A percentile compares a stretch with the other conserved stretches of the same genome.
phyloP scores from a whole-genome alignment of 2,329 filamentous ascomycete species.

The Fusarium stilboides region DNA sequence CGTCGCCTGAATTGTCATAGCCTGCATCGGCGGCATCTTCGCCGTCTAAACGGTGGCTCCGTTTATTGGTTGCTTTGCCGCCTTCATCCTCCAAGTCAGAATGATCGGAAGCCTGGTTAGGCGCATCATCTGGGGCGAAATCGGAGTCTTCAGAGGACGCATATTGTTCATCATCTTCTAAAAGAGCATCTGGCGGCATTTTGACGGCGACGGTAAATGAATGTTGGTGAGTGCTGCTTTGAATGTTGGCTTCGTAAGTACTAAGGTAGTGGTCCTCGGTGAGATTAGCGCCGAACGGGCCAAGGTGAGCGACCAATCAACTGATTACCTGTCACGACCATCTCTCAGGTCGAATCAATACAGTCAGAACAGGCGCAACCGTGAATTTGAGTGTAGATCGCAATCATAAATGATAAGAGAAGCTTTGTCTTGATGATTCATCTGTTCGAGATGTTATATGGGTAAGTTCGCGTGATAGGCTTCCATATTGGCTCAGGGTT shows the following conservation, averaged over 20 bases:
- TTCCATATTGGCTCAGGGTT: no score
- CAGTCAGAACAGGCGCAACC: slow-evolving; percentile 1
- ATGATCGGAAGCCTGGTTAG: slow-evolving; percentile 63
- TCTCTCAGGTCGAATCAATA: not conserved
- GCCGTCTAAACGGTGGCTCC: slow-evolving; percentile 37
- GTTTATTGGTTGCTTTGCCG: slow-evolving; percentile 49
- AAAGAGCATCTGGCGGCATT: slow-evolving; percentile 61
- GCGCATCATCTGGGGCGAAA: slow-evolving; percentile 73
- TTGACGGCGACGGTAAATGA: slow-evolving; percentile 31
- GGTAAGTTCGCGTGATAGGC: no score
- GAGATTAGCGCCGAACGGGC: slow-evolving; percentile 5
- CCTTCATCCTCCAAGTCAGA: slow-evolving; percentile 65
- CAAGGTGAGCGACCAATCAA: slow-evolving; percentile 43
- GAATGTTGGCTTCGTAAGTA: slow-evolving; percentile 6
- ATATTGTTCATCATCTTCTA: slow-evolving; percentile 71
- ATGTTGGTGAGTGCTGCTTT: slow-evolving; percentile 3
- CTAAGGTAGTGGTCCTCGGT: slow-evolving; percentile 22
- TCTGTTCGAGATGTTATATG: no score
- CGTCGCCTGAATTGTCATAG: slow-evolving; percentile 80
- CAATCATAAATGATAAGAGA: no score
- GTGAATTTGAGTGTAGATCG: no score
- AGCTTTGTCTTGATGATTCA: no score
- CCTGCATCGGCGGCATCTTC: slow-evolving; percentile 61
- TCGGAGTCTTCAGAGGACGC: slow-evolving; percentile 81
- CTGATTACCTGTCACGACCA: not conserved